Evolutionary conservation across 495 filamentous ascomycete genomes (phyloP), one percentile per base, ranked within the genome.

Genomic region (Hyaloscypha finlandica): DNA sequence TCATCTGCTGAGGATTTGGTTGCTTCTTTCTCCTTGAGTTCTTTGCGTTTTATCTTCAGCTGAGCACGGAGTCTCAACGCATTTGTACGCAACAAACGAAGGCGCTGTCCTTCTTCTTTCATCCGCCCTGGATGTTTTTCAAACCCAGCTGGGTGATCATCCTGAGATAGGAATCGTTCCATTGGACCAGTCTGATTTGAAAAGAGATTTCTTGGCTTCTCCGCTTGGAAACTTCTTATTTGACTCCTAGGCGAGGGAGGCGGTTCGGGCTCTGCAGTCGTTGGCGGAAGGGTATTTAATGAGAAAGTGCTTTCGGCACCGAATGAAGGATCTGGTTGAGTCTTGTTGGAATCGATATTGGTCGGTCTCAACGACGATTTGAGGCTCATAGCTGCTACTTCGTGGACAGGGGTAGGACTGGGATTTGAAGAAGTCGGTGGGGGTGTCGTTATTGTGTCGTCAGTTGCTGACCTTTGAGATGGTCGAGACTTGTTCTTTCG

Each of bases 171-270:
- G 33, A 58, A 63, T 31, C 39, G 51, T 16, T 68, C 66, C 59
- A 68, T 45, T 1, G 66, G 66, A 22, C 48, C 60, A 0, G 33
- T n/a, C 29, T 52, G 11, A 20, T 30, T 29, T 25, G 48, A 8
- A n/a, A 35, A 9, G 3, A 9, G 31, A 54, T 0, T 20, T 20
- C 16, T 33, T 32, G 33, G 35, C n/a, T 20, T n/a, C 20, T 42
- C 48, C 20, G 16, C 35, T 57, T 61, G 42, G 8, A 62, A 35
- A 45, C 19, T 42, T 19, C n/a, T 35, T 22, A 59, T 63, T 29
- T 53, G 66, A 37, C 1, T 58, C 33, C 56, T 58, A 8, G 60
- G 66, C 37, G 66, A 68, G n/a, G 59, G 31, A 14, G 59, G 52
- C 63, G 5, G 22, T 20, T 61, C 56, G 14, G 25, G 6, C 19